Evolutionary conservation across 768 basidiomycete genomes (phyloP).

Genomic region (Phanerodontia chrysosporium): DNA sequence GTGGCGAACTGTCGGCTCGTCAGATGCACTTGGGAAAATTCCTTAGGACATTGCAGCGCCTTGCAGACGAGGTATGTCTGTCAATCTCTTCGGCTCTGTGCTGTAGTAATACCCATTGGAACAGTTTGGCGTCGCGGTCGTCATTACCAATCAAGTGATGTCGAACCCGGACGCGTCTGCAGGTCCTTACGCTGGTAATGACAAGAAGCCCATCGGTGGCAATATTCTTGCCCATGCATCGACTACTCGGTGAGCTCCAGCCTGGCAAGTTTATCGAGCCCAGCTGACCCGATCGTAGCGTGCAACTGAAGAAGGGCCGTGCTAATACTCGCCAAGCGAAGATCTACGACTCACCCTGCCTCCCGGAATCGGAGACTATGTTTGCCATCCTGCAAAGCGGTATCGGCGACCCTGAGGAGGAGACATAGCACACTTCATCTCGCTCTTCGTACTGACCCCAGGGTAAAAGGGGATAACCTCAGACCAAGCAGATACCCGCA

Average conservation of each 20-base stretch:
- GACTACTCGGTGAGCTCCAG: slow-evolving; percentile 71
- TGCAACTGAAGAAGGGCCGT: slow-evolving; percentile 90
- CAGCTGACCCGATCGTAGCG: slow-evolving; percentile 33
- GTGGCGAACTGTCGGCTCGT: slow-evolving; percentile 91
- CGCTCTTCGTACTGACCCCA: not conserved
- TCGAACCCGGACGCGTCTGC: slow-evolving; percentile 96
- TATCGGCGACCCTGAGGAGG: slow-evolving; percentile 93
- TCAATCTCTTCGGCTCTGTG: not conserved
- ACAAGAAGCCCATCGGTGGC: slow-evolving; percentile 98
- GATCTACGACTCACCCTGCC: slow-evolving; percentile 96
- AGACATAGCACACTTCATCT: slow-evolving; percentile 36
- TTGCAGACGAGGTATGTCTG: slow-evolving; percentile 91
- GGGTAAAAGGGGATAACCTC: not conserved
- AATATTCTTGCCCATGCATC: slow-evolving; percentile 99
- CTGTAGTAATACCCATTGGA: not conserved
- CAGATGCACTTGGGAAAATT: slow-evolving; percentile 97
- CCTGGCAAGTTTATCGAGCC: not conserved
- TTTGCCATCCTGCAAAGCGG: slow-evolving; percentile 92
- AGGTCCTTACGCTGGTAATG: slow-evolving; percentile 81
- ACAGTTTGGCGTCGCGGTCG: slow-evolving; percentile 97
- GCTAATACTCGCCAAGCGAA: slow-evolving; percentile 92
- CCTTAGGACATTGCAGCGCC: slow-evolving; percentile 83
- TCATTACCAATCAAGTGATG: slow-evolving; percentile 98
- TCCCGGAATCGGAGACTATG: slow-evolving; percentile 93
- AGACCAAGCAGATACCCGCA: slow-evolving; percentile 1